phyloP scores from a whole-genome alignment of 2,329 filamentous ascomycete genomes.

The Monilinia aucupariae region DNA sequence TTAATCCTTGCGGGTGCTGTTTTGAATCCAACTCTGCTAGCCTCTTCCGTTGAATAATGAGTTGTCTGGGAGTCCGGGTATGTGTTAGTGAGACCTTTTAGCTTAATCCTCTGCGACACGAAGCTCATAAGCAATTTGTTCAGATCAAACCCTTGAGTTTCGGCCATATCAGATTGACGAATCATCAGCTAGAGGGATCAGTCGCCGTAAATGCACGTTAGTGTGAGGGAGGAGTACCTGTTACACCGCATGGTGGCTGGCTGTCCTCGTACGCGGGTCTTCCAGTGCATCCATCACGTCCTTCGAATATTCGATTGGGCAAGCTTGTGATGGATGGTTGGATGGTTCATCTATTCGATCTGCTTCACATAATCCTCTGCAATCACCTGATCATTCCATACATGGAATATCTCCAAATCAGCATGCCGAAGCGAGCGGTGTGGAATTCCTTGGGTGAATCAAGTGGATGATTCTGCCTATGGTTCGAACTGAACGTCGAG shows the following conservation, averaged over 20 bases:
- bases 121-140: slow-evolving; percentile 14
- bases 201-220: not conserved
- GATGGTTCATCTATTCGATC: not conserved
- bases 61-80: not conserved
- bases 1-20: slow-evolving; percentile 13
- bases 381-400: slow-evolving; percentile 8
- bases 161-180: slow-evolving; percentile 12
- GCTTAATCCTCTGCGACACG: slow-evolving; percentile 1
- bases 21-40: slow-evolving; percentile 9
- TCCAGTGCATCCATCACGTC: not conserved
- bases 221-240: slow-evolving; percentile 10
- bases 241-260: slow-evolving; percentile 7
- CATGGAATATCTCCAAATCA: not conserved
- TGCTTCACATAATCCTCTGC: not conserved
- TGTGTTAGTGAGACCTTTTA: slow-evolving; percentile 17
- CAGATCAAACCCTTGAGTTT: slow-evolving; percentile 1
- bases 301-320: not conserved
- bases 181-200: not conserved
- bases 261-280: not conserved
- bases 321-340: not conserved
- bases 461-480: not conserved
- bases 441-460: slow-evolving; percentile 7
- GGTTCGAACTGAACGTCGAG: not conserved
- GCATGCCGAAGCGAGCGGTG: slow-evolving; percentile 14
- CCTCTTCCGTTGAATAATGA: slow-evolving; percentile 8